Base-by-base conservation (phyloP, 495 filamentous ascomycete species). In the Parathielavia hyrcaniae region DNA sequence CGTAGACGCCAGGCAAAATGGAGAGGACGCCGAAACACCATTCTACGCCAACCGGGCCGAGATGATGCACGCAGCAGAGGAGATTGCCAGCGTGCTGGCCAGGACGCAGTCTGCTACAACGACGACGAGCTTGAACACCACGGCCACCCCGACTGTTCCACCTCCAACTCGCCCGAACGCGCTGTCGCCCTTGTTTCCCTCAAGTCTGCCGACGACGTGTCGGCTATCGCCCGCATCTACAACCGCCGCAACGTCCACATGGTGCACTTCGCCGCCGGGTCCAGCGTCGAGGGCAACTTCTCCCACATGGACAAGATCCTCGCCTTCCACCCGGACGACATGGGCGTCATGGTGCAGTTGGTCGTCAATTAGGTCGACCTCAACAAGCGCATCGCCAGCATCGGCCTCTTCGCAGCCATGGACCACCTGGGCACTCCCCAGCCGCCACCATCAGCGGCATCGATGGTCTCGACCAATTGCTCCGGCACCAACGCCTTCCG, bases 301-400 rank as follows among this genome's bases (percentile, higher is more conserved):
- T 77, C 80, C 4, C 76, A 75, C 60, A 97, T 97, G 91, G 83
- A 93, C 65, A 75, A 83, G 57, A 84, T 95, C 39, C 26, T 96
- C 30, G 75, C 81, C 10, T 77, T 95, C 43, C 84, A 93, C 64
- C 81, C 86, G 23, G 84, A 86, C 8, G 91, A 96, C 68, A 86
- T 96, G 85, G 91, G 96, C 67, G 78, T 95, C 52, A 85, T 91
- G 7, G 90, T 96, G 8, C 90, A 96, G 63, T 88, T 90, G 4
- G 83, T 83, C 0, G 85, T 96, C 41, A 83, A 85, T 48, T 97
- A 89, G 89, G 88, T 91, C 78, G 79, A 85, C 36, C 73, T 97
- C 32, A 96, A 95, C 68, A 80, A 83, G 39, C 71, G 84, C 59
- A 81, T 97, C 61, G 83, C 82, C 61, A 69, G 78, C 45, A 80